Base-by-base conservation (phyloP, 495 filamentous ascomycete genomes). In the Glonium stellatum region DNA sequence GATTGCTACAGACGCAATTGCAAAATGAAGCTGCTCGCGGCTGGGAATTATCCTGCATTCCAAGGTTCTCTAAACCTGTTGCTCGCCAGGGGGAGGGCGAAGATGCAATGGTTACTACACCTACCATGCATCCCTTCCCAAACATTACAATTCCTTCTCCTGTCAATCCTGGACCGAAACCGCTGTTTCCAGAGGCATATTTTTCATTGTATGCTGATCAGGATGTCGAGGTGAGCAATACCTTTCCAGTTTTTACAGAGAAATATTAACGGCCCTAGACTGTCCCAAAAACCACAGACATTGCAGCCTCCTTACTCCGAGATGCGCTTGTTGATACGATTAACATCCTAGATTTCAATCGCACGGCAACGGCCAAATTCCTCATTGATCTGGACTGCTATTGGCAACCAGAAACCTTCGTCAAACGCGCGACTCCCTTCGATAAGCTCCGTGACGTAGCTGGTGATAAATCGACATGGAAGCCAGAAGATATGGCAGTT, bases 401-500 rank as follows among this genome's bases (percentile, higher is more conserved):
- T 73, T 99, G 93, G 74, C 79, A 90, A 1, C 80, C 86, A 5
- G 79, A 86, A 50, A 96, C 86, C 2, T 99, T 99, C 70, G 86
- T 96, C 59, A 92, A 93, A 72, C 84, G 95, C 54, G 91, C 89
- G 2, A 97, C 89, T 2, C 86, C 88, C 0, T 97, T 95, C 66
- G 95, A 97, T 70, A 84, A 85, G 57, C 79, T 99, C 46, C 81
- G 87, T 13, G 90, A 97, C 52, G 75, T 90, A 12, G 80, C 85
- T 1, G 71, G 67, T 39, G 86, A 84, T 34, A 81, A 82, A 53
- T 84, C 87, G 4, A 87, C 87, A 0, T 99, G 95, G 95, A 99
- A 99, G 72, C 90, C 93, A 0, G 95, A 99, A 76, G 93, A 99
- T 75, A 88, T 97, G 47, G 89, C 90, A 12, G 90, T 99, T 12